Percentiles rank a stretch among this genome's conserved stretches.
phyloP scores from a whole-genome alignment of 2,329 filamentous ascomycete genomes.

The Colletotrichum sp. region DNA sequence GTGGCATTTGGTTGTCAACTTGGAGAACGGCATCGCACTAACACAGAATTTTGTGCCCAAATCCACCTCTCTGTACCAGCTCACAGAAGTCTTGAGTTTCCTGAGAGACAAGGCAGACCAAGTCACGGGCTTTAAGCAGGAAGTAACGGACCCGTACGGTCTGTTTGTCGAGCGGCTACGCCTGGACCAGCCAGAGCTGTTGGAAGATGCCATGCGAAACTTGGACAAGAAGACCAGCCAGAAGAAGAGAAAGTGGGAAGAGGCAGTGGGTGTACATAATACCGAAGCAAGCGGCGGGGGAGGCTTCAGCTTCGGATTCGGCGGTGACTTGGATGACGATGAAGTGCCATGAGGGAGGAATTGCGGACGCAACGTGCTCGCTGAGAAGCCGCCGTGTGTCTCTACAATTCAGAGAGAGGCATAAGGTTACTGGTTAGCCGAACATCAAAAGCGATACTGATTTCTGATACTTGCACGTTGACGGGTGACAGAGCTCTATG shows the following conservation, averaged over 20 bases:
- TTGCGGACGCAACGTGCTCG: background rate
- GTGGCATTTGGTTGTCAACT: slow-evolving; percentile 96
- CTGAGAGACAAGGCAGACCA: slow-evolving; percentile 82
- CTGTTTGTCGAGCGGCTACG: slow-evolving; percentile 75
- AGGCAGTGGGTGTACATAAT: slow-evolving; percentile 63
- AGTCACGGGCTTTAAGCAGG: slow-evolving; percentile 81
- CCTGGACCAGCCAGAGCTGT: slow-evolving; percentile 67
- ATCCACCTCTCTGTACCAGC: slow-evolving; percentile 57
- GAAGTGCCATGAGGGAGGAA: slow-evolving; percentile 7
- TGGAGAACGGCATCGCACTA: slow-evolving; percentile 83
- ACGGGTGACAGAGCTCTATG: background rate
- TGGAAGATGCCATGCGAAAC: slow-evolving; percentile 68
- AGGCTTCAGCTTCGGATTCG: slow-evolving; percentile 63
- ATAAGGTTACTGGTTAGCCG: background rate
- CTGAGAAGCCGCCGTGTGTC: background rate
- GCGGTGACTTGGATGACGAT: slow-evolving; percentile 51
- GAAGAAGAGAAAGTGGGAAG: slow-evolving; percentile 88
- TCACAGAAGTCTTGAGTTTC: slow-evolving; percentile 80
- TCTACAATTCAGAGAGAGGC: background rate
- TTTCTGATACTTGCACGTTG: background rate
- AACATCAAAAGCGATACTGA: background rate
- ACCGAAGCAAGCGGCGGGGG: slow-evolving; percentile 35
- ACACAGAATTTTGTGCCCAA: slow-evolving; percentile 94
- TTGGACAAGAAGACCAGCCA: slow-evolving; percentile 66
- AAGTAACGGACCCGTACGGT: slow-evolving; percentile 73